Base-by-base conservation (phyloP, 208 protist species). In the Leishmania amazonensis region DNA sequence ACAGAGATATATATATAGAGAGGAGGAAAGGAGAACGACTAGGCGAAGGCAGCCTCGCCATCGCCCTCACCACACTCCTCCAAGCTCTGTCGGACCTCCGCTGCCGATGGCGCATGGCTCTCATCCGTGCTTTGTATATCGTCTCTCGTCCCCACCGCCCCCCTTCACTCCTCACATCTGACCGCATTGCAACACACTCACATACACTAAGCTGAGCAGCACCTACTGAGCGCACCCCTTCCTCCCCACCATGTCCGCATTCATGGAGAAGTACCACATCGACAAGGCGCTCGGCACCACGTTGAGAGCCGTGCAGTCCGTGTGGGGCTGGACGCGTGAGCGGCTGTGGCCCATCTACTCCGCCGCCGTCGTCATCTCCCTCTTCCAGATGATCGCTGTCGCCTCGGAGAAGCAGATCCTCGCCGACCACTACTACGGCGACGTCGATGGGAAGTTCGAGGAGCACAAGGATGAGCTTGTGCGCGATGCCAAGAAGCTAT, bases 371-470 rank as follows among this genome's bases (percentile, higher is more conserved):
- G 72, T 97, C 67, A 51, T 97, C 79, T 96, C 89, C 51, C 81
- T 93, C 70, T 93, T 97, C 60, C 86, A 90, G 74, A 93, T 95
- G 90, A 86, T 97, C 71, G 90, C 89, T 51, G 58, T 86, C 49
- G 84, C 93, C 42, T 89, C 91, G 21, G 94, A 97, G 83, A 97
- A 97, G 87, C 94, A 97, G 81, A 94, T 94, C 9, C 24, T 97
- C 19, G 94, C 94, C 7, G 94, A 97, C 73, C 88, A 95, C 87
- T 92, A 93, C 82, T 96, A 89, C 81, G 94, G 94, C 54, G 72
- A 75, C 45, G 73, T 81, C 15, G 79, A 81, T 19, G 81, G 76
- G 58, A 83, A 81, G 49, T 83, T 85, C 35, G 83, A 85, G 28
- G 70, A 85, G 68, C 71, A 91, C 78, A 77, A 86, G 47, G 84